Percentiles rank a stretch among this genome's conserved stretches.
These are phyloP conservation scores for Psilocybe azurescens DNA, from an alignment of 768 basidiomycete genomes.

Conservation along the genomic window DNA sequence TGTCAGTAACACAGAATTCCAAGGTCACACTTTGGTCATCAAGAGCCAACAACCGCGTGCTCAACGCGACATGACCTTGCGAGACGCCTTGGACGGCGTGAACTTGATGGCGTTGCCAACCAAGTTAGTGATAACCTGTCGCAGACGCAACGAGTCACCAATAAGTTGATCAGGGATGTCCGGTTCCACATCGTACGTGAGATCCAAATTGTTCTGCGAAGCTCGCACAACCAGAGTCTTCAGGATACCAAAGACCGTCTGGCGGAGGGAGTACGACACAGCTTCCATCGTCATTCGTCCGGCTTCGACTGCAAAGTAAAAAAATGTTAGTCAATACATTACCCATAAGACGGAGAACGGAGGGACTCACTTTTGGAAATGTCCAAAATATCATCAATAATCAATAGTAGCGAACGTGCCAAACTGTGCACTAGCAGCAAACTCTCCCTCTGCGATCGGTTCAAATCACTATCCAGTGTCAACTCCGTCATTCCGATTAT, in stretches of 20 bases:
- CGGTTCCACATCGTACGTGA: slow-evolving; percentile 95
- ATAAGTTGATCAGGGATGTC: slow-evolving; percentile 97
- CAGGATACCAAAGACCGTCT: slow-evolving; percentile 95
- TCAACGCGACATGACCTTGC: slow-evolving; percentile 90
- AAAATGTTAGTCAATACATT: slow-evolving; percentile 15
- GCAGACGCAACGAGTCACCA: slow-evolving; percentile 92
- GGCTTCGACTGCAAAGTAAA: slow-evolving; percentile 79
- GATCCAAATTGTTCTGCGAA: slow-evolving; percentile 93
- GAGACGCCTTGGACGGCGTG: slow-evolving; percentile 78
- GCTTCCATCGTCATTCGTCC: slow-evolving; percentile 99
- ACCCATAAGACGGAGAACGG: background rate
- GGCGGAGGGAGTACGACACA: slow-evolving; percentile 97
- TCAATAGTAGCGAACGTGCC: slow-evolving; percentile 89
- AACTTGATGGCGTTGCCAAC: slow-evolving; percentile 98
- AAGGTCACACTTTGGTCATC: slow-evolving; percentile 88
- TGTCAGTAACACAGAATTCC: slow-evolving; percentile 97
- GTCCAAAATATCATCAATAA: slow-evolving; percentile 99
- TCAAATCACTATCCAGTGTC: slow-evolving; percentile 95
- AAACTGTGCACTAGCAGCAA: slow-evolving; percentile 94
- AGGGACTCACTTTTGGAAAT: slow-evolving; percentile 92
- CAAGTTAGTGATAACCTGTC: slow-evolving; percentile 95
- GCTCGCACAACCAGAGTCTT: slow-evolving; percentile 98
- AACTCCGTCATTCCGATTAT: slow-evolving; percentile 99
- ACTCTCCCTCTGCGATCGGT: slow-evolving; percentile 93
- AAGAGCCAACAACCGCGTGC: slow-evolving; percentile 76